Base-by-base conservation (phyloP, 495 filamentous ascomycete species). In the Lasiosphaeris hirsuta region DNA sequence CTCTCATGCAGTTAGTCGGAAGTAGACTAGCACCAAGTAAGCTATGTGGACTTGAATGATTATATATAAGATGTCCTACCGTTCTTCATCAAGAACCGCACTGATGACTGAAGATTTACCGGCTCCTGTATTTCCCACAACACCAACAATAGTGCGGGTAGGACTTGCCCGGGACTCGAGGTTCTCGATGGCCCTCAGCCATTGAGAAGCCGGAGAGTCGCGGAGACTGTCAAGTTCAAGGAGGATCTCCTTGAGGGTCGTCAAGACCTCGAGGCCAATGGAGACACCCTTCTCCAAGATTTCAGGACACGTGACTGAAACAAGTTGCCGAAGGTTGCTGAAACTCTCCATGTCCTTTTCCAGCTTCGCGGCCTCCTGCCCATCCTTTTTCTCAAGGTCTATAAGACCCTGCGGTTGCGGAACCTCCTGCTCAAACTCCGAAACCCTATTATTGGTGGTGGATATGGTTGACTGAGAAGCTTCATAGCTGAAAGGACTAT, bases 21-120 rank as follows among this genome's bases (percentile, higher is more conserved):
- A 74, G 41, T 9, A 79, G 57, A 13, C 74, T 69, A 10, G 17
- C 9, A 19, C 30, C 9, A 48, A 34, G 38, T 56, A 19, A 64
- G 51, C 39, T 11, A n/a, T 35, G 35, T 15, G 11, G 30, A 19
- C 15, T 11, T 10, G 1, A 11, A 17, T 2, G 30, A 15, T 7
- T 10, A 30, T 2, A 30, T 2, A 46, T 37, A 0, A 17, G 10
- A 10, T 33, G 33, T 60, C 61, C 17, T 64, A 73, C 71, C 69
- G 63, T 35, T 78, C 76, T 46, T 86, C 79, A 17, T 85, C 81
- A 14, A 83, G 69, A 8, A 86, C 65, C 1, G 81, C 81, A 62
- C 82, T 84, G 55, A 86, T 85, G 9, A 84, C 69, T 3, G 80
- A 83, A 3, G 77, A 81, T 58, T 86, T 86, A 5, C 83, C 83